phyloP scores from a whole-genome alignment of 2,329 filamentous ascomycete species.

The Fusarium nurragi region DNA sequence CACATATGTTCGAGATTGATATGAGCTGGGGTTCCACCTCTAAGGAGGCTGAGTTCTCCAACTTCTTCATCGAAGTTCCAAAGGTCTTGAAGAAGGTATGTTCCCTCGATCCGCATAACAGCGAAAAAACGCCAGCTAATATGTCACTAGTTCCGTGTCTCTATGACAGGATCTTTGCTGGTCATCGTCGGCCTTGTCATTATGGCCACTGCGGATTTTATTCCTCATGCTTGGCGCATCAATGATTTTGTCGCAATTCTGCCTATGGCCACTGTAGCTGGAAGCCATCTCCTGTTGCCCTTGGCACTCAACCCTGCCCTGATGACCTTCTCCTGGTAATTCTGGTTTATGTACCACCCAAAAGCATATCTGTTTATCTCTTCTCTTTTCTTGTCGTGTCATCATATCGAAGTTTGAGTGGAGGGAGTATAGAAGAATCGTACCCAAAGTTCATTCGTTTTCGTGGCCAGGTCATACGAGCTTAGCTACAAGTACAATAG shows the following conservation, averaged over 20 bases:
- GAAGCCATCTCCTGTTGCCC: slow-evolving; percentile 75
- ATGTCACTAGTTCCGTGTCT: slow-evolving; percentile 71
- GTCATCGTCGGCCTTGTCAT: slow-evolving; percentile 71
- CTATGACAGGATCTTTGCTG: slow-evolving; percentile 68
- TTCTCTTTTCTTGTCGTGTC: neutral
- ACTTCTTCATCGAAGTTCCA: slow-evolving; percentile 86
- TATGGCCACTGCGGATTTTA: slow-evolving; percentile 69
- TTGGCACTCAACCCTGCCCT: slow-evolving; percentile 80
- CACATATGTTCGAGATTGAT: slow-evolving; percentile 86
- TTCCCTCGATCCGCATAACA: slow-evolving; percentile 50
- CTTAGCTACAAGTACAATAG: neutral
- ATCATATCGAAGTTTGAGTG: neutral
- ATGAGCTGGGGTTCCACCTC: slow-evolving; percentile 88
- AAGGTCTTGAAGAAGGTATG: slow-evolving; percentile 81
- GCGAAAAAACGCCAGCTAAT: slow-evolving; percentile 34
- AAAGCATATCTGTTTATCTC: slow-evolving; percentile 5
- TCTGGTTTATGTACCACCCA: neutral
- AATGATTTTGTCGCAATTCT: slow-evolving; percentile 79
- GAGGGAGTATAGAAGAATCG: slow-evolving; percentile 15
- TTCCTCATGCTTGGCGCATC: slow-evolving; percentile 73
- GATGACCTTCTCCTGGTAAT: slow-evolving; percentile 80
- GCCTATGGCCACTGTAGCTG: slow-evolving; percentile 76
- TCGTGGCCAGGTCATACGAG: neutral
- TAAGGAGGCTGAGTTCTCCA: slow-evolving; percentile 82
- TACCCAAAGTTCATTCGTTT: slow-evolving; percentile 22